phyloP scores from a whole-genome alignment of 1,284 basidiomycete genomes.

The Phylloporus sp. region DNA sequence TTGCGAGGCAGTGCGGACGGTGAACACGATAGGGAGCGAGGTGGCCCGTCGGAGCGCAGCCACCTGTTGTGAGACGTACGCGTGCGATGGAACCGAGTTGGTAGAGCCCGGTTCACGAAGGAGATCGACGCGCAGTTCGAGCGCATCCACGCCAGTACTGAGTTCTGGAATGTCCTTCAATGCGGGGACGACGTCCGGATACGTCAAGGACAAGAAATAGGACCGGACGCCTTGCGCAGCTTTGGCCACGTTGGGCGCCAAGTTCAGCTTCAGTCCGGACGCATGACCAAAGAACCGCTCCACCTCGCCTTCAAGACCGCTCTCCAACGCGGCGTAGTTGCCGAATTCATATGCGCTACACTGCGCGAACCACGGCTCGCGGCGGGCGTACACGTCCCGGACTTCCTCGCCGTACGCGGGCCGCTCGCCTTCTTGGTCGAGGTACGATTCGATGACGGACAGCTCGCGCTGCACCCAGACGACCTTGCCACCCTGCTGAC shows the following conservation, averaged over 20 bases:
- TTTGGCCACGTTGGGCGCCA: constrained; percentile 55
- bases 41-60: constrained; percentile 80
- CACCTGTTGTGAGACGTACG: constrained; percentile 85
- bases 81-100: constrained; percentile 64
- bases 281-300: constrained; percentile 89
- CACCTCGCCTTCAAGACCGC: constrained; percentile 44
- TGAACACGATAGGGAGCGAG: constrained; percentile 89
- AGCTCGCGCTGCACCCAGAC: constrained; percentile 76
- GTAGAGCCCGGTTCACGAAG: constrained; percentile 57
- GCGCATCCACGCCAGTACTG: constrained; percentile 86
- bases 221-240: constrained; percentile 61
- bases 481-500: constrained; percentile 54
- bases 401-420: constrained; percentile 91
- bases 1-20: constrained; percentile 86
- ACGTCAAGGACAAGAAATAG: constrained; percentile 93
- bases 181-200: constrained; percentile 82
- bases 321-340: constrained; percentile 63
- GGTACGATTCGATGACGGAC: constrained; percentile 76
- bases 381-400: constrained; percentile 80
- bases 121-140: constrained; percentile 94
- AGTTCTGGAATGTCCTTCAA: constrained; percentile 75
- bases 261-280: constrained; percentile 74
- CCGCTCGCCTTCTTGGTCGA: constrained; percentile 74
- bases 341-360: constrained; percentile 87
- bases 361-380: constrained; percentile 88